Percentiles rank a stretch among this genome's conserved stretches.
phyloP scores from a whole-genome alignment of 2,329 filamentous ascomycete species.

The Hypomyces perniciosus region DNA sequence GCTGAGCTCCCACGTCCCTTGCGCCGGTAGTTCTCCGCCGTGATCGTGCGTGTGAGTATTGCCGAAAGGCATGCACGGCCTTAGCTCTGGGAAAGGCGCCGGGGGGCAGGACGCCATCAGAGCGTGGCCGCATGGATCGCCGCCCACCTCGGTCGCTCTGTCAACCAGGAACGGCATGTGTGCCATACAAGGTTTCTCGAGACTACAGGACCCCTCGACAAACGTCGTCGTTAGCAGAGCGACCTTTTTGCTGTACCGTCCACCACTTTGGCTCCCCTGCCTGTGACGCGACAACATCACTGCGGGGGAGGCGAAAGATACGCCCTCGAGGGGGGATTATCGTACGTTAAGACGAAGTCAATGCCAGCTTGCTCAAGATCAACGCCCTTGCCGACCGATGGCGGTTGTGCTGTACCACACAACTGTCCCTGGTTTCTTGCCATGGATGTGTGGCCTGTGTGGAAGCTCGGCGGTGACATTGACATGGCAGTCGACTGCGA shows the following conservation, averaged over 20 bases:
- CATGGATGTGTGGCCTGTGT: slow-evolving; percentile 21
- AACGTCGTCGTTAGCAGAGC: slow-evolving; percentile 40
- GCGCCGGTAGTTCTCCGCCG: slow-evolving; percentile 35
- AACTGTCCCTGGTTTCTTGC: slow-evolving; percentile 26
- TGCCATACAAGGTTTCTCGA: slow-evolving; percentile 90
- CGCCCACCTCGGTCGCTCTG: slow-evolving; percentile 50
- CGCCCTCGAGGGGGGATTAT: slow-evolving; percentile 52
- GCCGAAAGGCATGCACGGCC: slow-evolving; percentile 48
- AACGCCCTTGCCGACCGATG: slow-evolving; percentile 36
- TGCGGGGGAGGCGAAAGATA: slow-evolving; percentile 61
- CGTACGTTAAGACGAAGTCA: slow-evolving; percentile 89
- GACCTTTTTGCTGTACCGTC: slow-evolving; percentile 16
- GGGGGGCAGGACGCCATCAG: slow-evolving; percentile 91
- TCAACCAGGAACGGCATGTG: slow-evolving; percentile 77
- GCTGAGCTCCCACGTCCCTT: slow-evolving; percentile 73
- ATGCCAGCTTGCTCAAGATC: slow-evolving; percentile 81
- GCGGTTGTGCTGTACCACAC: slow-evolving; percentile 20
- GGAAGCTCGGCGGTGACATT: slow-evolving; percentile 25
- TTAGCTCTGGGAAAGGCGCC: slow-evolving; percentile 48
- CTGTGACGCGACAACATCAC: slow-evolving; percentile 23
- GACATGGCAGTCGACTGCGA: slow-evolving; percentile 38
- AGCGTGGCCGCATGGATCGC: slow-evolving; percentile 76
- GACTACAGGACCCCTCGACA: slow-evolving; percentile 49
- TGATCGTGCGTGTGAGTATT: slow-evolving; percentile 33
- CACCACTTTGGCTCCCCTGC: slow-evolving; percentile 13